Percentiles rank a stretch among this genome's conserved stretches.
These are phyloP conservation scores for Hypoxylon sp. DNA, from an alignment of 2,329 filamentous ascomycete genomes.

Conservation along the genomic window DNA sequence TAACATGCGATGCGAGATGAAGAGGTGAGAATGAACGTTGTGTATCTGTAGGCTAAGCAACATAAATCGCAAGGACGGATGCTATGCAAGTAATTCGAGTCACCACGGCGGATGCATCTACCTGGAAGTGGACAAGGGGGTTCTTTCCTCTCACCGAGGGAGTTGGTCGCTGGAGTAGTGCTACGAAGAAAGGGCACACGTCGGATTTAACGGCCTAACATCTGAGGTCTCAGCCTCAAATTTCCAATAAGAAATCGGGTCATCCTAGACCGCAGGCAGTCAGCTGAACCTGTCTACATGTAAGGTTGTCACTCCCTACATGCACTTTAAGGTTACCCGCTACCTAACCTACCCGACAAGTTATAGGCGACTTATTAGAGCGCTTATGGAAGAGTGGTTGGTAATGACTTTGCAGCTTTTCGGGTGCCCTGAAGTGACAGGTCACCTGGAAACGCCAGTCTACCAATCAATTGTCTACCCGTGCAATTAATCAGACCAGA, in stretches of 20 bases:
- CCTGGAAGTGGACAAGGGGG: constrained; percentile 6
- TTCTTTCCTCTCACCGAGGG: constrained; percentile 17
- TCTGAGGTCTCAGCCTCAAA: constrained; percentile 36
- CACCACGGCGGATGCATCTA: not conserved
- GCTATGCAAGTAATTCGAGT: constrained; percentile 18
- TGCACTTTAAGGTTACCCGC: not conserved
- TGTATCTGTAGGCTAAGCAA: not conserved
- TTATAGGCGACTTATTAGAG: constrained; percentile 6
- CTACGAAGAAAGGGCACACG: constrained; percentile 20
- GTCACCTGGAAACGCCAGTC: constrained; percentile 20
- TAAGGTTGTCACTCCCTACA: not conserved
- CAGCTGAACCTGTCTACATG: constrained; percentile 17
- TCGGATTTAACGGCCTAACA: constrained; percentile 24
- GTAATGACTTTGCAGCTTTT: constrained; percentile 4
- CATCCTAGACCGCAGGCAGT: not conserved
- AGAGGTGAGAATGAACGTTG: constrained; percentile 7
- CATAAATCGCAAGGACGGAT: not conserved
- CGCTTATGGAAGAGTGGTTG: constrained; percentile 9
- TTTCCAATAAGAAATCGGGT: constrained; percentile 9
- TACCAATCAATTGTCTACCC: constrained; percentile 27
- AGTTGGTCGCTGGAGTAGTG: constrained; percentile 3
- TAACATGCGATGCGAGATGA: constrained; percentile 7
- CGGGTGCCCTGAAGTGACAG: constrained; percentile 5
- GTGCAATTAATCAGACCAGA: constrained; percentile 13
- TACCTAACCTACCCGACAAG: not conserved